phyloP scores from a whole-genome alignment of 2,329 filamentous ascomycete genomes.

The Paraphaeosphaeria minitans region DNA sequence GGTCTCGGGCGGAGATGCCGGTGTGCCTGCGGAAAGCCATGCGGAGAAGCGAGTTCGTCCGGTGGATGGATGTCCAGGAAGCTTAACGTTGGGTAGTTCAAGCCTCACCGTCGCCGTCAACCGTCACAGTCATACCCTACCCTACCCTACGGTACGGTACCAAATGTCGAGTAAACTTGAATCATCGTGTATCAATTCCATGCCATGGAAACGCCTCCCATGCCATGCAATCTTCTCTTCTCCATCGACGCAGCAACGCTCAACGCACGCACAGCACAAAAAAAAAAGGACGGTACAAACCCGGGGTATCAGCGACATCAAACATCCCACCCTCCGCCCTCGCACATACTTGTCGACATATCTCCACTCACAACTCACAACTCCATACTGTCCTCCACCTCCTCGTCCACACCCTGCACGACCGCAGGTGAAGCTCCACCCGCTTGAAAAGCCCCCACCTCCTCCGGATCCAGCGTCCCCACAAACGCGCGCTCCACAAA shows the following conservation, averaged over 20 bases:
- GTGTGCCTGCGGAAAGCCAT: no score
- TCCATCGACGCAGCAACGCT: no score
- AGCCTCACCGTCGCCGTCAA: no score
- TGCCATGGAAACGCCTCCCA: neutral
- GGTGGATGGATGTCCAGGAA: no score
- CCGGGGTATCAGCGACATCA: neutral
- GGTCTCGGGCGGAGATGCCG: no score
- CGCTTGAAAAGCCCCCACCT: slow-evolving; percentile 56
- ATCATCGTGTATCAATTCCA: neutral
- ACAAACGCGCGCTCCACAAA: slow-evolving; percentile 84
- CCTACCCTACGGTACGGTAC: no score
- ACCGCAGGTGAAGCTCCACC: neutral
- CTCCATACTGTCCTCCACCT: slow-evolving; percentile 25
- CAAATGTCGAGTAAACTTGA: no score
- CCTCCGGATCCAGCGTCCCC: slow-evolving; percentile 68
- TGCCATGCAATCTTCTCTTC: no score
- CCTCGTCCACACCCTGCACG: slow-evolving; percentile 6
- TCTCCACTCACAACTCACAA: slow-evolving; percentile 6
- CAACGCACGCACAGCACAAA: neutral
- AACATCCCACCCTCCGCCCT: neutral
- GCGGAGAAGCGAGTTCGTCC: no score
- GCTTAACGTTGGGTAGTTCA: no score
- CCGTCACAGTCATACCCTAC: no score
- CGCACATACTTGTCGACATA: no score
- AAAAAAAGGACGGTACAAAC: neutral